These are phyloP conservation scores for Colletotrichum eremochloae DNA, from an alignment of 2,329 filamentous ascomycete genomes.

Conservation along the genomic window DNA sequence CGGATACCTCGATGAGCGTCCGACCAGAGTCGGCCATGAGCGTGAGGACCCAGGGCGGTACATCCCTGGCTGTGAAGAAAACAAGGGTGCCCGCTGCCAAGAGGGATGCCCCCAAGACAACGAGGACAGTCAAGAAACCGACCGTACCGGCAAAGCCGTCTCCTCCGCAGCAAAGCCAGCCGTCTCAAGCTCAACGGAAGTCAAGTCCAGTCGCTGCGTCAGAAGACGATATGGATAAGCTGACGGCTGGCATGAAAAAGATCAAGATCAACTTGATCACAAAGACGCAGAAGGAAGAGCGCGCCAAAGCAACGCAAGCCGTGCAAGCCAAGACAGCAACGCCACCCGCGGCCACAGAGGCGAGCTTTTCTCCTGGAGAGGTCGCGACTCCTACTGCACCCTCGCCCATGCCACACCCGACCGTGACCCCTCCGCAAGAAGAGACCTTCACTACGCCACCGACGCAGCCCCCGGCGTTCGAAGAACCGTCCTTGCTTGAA, in stretches of 20 bases:
- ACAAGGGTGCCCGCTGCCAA: conserved; percentile 64
- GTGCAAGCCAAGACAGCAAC: conserved; percentile 44
- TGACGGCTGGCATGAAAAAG: conserved; percentile 72
- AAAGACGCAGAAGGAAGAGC: conserved; percentile 69
- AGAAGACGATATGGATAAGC: conserved; percentile 63
- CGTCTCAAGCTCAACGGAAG: conserved; percentile 20
- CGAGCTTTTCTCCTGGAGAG: neutral
- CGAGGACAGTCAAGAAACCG: conserved; percentile 55
- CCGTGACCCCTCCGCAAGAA: conserved; percentile 32
- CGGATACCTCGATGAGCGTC: conserved; percentile 58
- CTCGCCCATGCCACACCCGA: conserved; percentile 15
- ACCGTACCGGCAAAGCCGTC: conserved; percentile 39
- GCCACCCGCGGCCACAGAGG: conserved; percentile 37
- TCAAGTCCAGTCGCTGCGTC: conserved; percentile 33
- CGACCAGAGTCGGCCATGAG: conserved; percentile 56
- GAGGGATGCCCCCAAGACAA: conserved; percentile 55
- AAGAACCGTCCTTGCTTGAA: conserved; percentile 11
- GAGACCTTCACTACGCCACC: conserved; percentile 19
- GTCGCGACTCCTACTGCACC: conserved; percentile 23
- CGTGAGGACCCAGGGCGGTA: conserved; percentile 53
- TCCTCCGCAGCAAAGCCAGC: conserved; percentile 12
- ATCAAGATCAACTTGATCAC: conserved; percentile 74
- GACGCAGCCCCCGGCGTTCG: neutral
- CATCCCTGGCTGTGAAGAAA: conserved; percentile 69
- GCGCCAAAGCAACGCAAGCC: conserved; percentile 51